Evolutionary conservation across 805 yeast species (phyloP), one percentile per base, ranked within the genome.

Genomic region (Zygosaccharomyces kombuchaensis): DNA sequence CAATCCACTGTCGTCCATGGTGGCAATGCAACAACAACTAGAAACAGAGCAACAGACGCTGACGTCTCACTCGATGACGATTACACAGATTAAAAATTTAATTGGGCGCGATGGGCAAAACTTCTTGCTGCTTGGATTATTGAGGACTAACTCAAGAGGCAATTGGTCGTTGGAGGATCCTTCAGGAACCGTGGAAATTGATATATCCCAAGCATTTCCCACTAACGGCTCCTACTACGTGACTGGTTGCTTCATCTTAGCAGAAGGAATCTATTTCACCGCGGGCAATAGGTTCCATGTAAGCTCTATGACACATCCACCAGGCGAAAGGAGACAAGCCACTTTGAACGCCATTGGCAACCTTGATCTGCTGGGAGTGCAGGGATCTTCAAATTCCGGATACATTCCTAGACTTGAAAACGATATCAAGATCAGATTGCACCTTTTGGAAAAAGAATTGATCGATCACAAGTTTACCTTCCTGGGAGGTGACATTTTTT

Each of bases 261-360:
- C 85, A 43, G 95, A 88, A 58, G 99, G 99, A 13, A 79, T 87
- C 13, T 87, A 88, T 60, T 79, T 82, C 12, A 81, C 82, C 2
- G 76, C 80, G 13, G 80, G 82, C 2, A 73, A 72, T 22, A 80
- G 76, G 39, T 89, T 93, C 59, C 80, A 83, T 53, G 95, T 84
- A 1, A 75, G 84, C 23, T 76, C 84, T 4, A 73, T 93, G 41
- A 84, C 85, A 2, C 96, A 88, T 48, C 98, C 99, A 2, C 89
- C 93, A 0, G 83, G 88, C 2, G 99, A 93, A 61, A 72, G 77
- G 51, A 72, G 97, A 47, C 81, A 75, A 7, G 64, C 59, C 0
- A 74, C 95, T 1, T 58, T 81, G 45, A 90, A 84, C 21, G 82
- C 83, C 1, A 81, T 81, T 48, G 98, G 96, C 1, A 76, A 84